These are phyloP conservation scores for Excoecaria cochinchinensis DNA, from an alignment of 345 rosid species.

Conservation along the genomic window DNA sequence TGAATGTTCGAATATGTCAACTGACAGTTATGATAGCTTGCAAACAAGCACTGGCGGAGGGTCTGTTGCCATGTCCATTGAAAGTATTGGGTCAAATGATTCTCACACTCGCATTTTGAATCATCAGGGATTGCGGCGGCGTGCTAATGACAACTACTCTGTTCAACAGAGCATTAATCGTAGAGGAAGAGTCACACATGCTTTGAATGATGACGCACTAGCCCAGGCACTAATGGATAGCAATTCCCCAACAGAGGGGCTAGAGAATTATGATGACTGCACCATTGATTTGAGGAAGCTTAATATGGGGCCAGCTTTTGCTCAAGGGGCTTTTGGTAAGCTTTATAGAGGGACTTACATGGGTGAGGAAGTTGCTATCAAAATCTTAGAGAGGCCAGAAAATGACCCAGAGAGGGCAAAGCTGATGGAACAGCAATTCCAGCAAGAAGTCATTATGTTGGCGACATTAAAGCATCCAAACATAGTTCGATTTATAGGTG, in stretches of 20 bases:
- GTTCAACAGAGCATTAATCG: conserved; percentile 22
- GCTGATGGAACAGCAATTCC: conserved; percentile 33
- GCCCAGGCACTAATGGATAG: conserved; percentile 26
- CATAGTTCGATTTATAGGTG: conserved; percentile 31
- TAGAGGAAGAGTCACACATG: conserved; percentile 23
- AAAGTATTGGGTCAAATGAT: conserved; percentile 44
- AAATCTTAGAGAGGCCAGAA: conserved; percentile 31
- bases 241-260: conserved; percentile 24
- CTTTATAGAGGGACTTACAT: conserved; percentile 30
- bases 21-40: conserved; percentile 42
- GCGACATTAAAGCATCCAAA: conserved; percentile 28
- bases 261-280: conserved; percentile 25
- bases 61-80: conserved; percentile 38
- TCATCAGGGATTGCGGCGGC: conserved; percentile 41
- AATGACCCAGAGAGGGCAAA: conserved; percentile 29
- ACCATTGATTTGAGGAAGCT: conserved; percentile 32
- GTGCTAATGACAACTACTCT: conserved; percentile 16
- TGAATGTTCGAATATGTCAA: conserved; percentile 47
- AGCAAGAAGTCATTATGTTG: conserved; percentile 32
- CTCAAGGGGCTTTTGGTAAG: conserved; percentile 33
- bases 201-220: conserved; percentile 26
- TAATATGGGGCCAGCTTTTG: conserved; percentile 32
- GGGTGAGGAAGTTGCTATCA: conserved; percentile 34
- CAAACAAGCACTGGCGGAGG: conserved; percentile 43
- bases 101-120: conserved; percentile 44